Evolutionary conservation across 73 alveolate species (phyloP), one percentile per base, ranked within the genome.

Genomic region (Effrenium voratum): DNA sequence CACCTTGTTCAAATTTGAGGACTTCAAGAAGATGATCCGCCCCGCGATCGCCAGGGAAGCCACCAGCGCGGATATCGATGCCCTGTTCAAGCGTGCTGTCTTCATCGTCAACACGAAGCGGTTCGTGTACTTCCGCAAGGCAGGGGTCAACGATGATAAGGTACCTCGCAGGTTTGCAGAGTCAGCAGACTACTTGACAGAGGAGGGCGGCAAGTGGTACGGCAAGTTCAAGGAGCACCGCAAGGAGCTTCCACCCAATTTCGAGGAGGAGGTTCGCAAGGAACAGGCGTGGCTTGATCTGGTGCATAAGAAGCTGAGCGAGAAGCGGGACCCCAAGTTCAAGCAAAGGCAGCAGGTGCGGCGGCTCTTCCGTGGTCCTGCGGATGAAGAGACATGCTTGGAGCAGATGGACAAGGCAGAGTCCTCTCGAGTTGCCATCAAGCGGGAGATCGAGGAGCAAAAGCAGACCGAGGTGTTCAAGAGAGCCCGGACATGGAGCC

Each of bases 281-380:
- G 91, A 81, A 26, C 91, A 81, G 46, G 72, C 15, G 73, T 81
- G 91, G 91, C 73, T 81, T 46, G n/a, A 30, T 47, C 2, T 80
- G 28, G 46, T 45, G 91, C 26, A 15, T 5, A 24, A 47, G 46
- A 3, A 19, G 6, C 1, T 80, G 45, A 12, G 46, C 47, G 50
- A 45, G 46, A 45, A 36, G 72, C 24, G 19, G 72, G 22, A 22
- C 30, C 68, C 68, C 12, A 55, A 55, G 12, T 12, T 22, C 68
- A 22, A 22, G 22, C 68, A 55, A 12, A 15, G 22, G 12, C 30
- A 12, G 30, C 12, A 55, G 68, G 22, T 55, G 22, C 68, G 68
- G 22, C 30, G 22, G 68, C 30, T 22, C 12, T 55, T 55, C 30
- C 22, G 68, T 12, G 68, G 68, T 55, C 30, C 12, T 12, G 22